A percentile compares a stretch with the other conserved stretches of the same genome.
These are phyloP conservation scores for Russula sp. DNA, from an alignment of 768 basidiomycete species.

Conservation along the genomic window DNA sequence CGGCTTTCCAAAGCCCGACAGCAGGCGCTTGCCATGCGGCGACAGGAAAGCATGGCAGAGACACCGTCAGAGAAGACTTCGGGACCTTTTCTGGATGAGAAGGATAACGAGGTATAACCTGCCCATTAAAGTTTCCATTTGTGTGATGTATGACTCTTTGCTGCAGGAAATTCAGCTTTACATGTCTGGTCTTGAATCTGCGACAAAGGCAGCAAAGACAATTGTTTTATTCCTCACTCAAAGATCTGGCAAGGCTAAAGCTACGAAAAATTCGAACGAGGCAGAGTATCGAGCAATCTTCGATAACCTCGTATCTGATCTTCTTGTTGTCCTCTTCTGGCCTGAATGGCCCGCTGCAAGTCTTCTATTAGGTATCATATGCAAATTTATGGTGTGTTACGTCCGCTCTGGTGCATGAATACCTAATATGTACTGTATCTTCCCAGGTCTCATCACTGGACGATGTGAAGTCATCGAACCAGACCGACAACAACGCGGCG, in stretches of 20 bases:
- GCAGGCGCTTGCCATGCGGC: constrained; percentile 55
- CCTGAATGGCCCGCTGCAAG: constrained; percentile 97
- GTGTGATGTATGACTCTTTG: constrained; percentile 1
- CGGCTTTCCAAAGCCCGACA: constrained; percentile 61
- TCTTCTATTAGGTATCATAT: constrained; percentile 73
- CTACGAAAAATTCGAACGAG: constrained; percentile 89
- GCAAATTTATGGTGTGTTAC: constrained; percentile 74
- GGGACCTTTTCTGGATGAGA: constrained; percentile 62
- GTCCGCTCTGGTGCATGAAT: neutral
- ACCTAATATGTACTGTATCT: too few relatives aligned
- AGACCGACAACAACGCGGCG: constrained; percentile 75
- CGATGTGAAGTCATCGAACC: constrained; percentile 65
- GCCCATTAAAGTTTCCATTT: neutral
- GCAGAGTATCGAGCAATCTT: constrained; percentile 92
- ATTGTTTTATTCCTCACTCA: constrained; percentile 48
- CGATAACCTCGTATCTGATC: constrained; percentile 85
- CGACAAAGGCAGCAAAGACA: constrained; percentile 79
- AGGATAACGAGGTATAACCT: constrained; percentile 56
- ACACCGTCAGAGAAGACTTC: constrained; percentile 36
- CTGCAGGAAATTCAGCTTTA: constrained; percentile 65
- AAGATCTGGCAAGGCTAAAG: constrained; percentile 80
- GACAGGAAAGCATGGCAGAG: constrained; percentile 61
- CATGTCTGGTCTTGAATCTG: constrained; percentile 69
- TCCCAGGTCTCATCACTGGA: constrained; percentile 77
- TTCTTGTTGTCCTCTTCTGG: constrained; percentile 85